These are phyloP conservation scores for Cenchrus americanus DNA, from an alignment of 176 grass and related monocot species.

Conservation along the genomic window DNA sequence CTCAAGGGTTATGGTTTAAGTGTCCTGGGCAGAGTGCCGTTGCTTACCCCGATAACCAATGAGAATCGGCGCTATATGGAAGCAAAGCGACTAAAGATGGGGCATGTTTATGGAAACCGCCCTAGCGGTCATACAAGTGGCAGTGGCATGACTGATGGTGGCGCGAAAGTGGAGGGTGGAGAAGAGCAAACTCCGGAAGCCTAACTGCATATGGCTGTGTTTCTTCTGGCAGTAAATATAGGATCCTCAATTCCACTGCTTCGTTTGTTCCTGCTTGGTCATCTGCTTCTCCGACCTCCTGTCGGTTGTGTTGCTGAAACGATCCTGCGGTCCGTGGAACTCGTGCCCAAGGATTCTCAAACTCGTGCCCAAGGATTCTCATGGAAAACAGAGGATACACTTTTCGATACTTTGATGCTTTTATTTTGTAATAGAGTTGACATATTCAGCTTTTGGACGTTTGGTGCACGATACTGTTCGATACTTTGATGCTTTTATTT, in stretches of 20 bases:
- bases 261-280: not conserved
- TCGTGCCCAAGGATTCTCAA: not conserved
- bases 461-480: not conserved
- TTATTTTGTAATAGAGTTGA: not conserved
- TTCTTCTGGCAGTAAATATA: constrained; percentile 35
- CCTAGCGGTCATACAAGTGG: constrained; percentile 39
- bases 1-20: constrained; percentile 96
- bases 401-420: not conserved
- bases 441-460: not conserved
- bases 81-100: constrained; percentile 84
- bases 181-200: constrained; percentile 34
- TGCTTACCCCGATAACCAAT: constrained; percentile 88
- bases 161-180: not conserved
- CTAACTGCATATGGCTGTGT: not conserved
- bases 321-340: not conserved
- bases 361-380: not conserved
- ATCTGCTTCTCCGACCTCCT: not conserved
- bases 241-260: not conserved
- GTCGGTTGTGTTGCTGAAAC: not conserved
- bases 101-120: constrained; percentile 66
- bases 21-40: constrained; percentile 71
- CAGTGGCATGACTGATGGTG: constrained; percentile 22
- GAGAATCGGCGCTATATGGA: constrained; percentile 90
- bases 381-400: constrained; percentile 1
- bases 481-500: constrained; percentile 7